Percentiles rank a stretch among this genome's conserved stretches.
Conservation (phyloP, 192 early-diverging fungal species). For the Tieghemiomyces parasiticus region DNA sequence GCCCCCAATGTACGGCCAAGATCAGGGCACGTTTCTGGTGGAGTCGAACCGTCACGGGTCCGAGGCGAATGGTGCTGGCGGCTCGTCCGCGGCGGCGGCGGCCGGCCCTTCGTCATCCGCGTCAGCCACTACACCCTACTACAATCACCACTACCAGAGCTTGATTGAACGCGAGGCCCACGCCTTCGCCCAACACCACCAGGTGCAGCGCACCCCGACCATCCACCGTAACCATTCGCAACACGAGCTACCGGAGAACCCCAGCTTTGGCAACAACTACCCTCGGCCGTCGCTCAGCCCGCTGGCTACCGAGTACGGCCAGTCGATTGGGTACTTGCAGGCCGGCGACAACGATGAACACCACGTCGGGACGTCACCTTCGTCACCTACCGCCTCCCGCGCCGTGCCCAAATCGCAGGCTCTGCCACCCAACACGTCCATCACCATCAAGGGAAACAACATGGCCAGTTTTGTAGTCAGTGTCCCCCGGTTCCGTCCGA, state of each 20-base stretch:
- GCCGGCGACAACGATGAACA: no score
- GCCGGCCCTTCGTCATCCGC: no score
- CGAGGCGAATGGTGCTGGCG: no score
- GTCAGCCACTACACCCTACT: no score
- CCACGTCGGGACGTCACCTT: not conserved
- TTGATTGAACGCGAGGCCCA: constrained; percentile 6
- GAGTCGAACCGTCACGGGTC: not conserved
- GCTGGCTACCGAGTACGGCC: no score
- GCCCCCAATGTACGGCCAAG: constrained; percentile 61
- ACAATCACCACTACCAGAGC: constrained; percentile 1
- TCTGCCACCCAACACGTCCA: not conserved
- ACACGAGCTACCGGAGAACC: constrained; percentile 7
- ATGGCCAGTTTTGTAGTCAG: constrained; percentile 1
- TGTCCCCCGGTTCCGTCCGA: constrained; percentile 5
- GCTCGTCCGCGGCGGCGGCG: not conserved
- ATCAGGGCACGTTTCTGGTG: constrained; percentile 51
- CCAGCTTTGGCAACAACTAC: not conserved
- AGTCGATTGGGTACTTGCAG: no score
- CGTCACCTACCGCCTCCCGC: not conserved
- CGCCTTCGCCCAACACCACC: constrained; percentile 7
- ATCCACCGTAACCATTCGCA: not conserved
- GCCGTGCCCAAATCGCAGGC: not conserved
- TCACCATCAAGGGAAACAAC: constrained; percentile 4
- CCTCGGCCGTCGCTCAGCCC: not conserved
- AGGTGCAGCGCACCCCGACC: no score